A percentile compares a stretch with the other conserved stretches of the same genome.
Conservation (phyloP, 768 basidiomycete species). For the Pleurotus tuber-regium region DNA sequence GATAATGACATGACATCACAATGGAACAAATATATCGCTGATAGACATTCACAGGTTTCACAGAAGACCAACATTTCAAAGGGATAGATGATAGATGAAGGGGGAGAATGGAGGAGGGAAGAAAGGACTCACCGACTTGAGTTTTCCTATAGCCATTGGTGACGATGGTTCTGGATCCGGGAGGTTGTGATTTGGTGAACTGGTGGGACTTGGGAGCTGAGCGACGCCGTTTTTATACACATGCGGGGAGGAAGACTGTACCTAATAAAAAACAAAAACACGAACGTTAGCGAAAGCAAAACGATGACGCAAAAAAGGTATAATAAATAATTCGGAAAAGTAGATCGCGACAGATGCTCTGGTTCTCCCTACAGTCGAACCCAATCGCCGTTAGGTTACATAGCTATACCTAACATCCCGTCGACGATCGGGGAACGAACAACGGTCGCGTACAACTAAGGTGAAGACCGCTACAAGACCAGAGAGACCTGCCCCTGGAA, state of each 20-base stretch:
- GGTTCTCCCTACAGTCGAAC: no score
- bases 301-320: background rate
- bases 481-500: background rate
- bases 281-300: background rate
- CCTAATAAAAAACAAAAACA: background rate
- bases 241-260: background rate
- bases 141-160: constrained; percentile 6
- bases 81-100: background rate
- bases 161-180: background rate
- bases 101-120: background rate
- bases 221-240: constrained; percentile 3
- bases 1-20: background rate
- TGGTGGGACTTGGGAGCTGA: background rate
- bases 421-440: no score
- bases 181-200: background rate
- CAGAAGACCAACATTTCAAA: no score
- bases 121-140: constrained; percentile 5
- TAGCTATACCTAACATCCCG: no score
- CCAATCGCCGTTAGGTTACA: no score
- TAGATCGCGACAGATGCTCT: background rate
- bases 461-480: no score
- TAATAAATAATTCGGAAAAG: background rate
- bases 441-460: no score
- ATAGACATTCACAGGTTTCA: no score
- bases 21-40: background rate